Evolutionary conservation across 768 basidiomycete genomes (phyloP).

Genomic region (Trametes punicea): DNA sequence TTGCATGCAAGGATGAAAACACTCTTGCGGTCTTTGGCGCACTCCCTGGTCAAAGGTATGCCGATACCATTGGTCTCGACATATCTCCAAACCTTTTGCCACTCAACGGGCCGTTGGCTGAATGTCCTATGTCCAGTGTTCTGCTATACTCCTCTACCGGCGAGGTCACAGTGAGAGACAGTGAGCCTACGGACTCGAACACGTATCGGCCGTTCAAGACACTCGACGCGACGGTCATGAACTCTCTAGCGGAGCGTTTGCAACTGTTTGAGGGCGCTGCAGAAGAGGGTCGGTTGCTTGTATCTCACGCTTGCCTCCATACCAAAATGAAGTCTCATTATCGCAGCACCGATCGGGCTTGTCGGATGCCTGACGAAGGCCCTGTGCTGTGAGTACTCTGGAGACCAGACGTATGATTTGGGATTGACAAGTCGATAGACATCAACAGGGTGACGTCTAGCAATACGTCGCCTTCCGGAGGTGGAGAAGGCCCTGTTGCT

Average conservation of each 20-base stretch:
- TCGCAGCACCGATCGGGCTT: conserved; percentile 59
- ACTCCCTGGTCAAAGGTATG: conserved; percentile 75
- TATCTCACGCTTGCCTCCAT: conserved; percentile 17
- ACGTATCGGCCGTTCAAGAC: conserved; percentile 80
- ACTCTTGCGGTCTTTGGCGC: conserved; percentile 90
- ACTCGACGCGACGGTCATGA: conserved; percentile 65
- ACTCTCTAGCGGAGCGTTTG: conserved; percentile 60
- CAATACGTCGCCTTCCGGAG: conserved; percentile 29
- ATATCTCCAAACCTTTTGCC: not conserved
- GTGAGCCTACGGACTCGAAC: conserved; percentile 61
- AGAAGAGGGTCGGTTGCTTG: conserved; percentile 45
- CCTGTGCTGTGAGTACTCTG: conserved; percentile 66
- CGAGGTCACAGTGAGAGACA: conserved; percentile 38
- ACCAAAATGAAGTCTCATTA: conserved; percentile 1
- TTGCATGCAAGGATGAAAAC: conserved; percentile 90
- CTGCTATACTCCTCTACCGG: conserved; percentile 73
- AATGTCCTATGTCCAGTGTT: conserved; percentile 41
- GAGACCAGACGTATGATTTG: conserved; percentile 17
- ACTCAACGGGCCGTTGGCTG: not conserved
- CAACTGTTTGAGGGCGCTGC: conserved; percentile 46
- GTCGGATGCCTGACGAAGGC: conserved; percentile 92
- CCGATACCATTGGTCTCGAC: not conserved
- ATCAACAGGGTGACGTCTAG: conserved; percentile 54
- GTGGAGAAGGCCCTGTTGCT: conserved; percentile 32
- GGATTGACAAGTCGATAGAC: conserved; percentile 51